Base-by-base conservation (phyloP, 306 rosid species). In the Cyclanthera cordifolia region DNA sequence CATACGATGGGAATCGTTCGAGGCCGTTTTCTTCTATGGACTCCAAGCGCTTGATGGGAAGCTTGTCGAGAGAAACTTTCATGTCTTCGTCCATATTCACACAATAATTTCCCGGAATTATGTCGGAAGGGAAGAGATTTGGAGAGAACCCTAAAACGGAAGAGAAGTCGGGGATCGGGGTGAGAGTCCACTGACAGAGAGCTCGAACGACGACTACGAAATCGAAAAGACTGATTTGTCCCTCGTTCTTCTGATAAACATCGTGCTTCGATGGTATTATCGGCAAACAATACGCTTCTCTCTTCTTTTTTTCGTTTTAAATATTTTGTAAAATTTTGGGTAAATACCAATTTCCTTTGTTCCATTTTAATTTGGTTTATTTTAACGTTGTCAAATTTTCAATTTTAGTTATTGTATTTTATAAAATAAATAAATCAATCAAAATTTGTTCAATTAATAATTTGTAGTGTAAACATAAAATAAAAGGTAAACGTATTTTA, bases 1-100 rank as follows among this genome's bases (percentile, higher is more conserved):
- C 84, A 45, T 87, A 92, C 91, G 76, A 49, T 47, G 96, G 94
- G 79, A 93, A 89, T 52, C 89, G 82, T 74, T 93, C 98, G 7
- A 74, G 12, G 70, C 96, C 96, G 30, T 83, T 85, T 73, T 93
- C 98, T 79, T 89, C 95, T 50, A 87, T 89, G 61, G 87, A 73
- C 10, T 89, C 98, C 76, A 93, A 77, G 61, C 98, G 90, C 82
- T 89, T 93, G 77, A 89, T 71, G 0, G 95, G 96, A 27, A 93
- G 95, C 86, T 86, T 93, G 81, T 93, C 98, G 11, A 93, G 82
- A 25, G 94, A 93, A 52, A 89, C 73, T 32, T 79, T 75, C 59
- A 85, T 55, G 46, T 75, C 80, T 6, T 78, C 82, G 8, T 84
- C 90, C 98, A 93, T 90, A 28, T 77, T 49, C 17, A 28, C 11